Evolutionary conservation across 1,284 basidiomycete species (phyloP).

Genomic region (Austroboletus olivaceoglutinosus): DNA sequence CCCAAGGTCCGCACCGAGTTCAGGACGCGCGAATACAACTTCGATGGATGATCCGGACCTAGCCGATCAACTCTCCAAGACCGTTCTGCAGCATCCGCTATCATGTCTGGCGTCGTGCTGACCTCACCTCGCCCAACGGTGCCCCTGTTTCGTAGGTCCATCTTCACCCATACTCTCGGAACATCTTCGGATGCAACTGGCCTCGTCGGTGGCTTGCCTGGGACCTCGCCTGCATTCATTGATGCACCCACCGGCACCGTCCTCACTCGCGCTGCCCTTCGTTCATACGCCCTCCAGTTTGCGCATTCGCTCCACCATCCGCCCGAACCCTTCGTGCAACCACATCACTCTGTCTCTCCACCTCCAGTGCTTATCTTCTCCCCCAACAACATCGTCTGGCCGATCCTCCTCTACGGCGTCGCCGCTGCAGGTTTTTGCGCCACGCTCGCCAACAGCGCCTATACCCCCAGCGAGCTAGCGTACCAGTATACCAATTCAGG

Average conservation of each 20-base stretch:
- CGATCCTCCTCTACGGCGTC: conserved; percentile 55
- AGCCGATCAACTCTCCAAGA: too few species aligned
- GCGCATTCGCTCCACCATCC: conserved; percentile 48
- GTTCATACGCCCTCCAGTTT: conserved; percentile 39
- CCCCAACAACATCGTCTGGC: conserved; percentile 64
- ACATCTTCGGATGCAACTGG: conserved; percentile 25
- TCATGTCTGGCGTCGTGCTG: too few species aligned
- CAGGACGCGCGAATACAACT: too few species aligned
- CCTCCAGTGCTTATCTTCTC: conserved; percentile 50
- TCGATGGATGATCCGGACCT: too few species aligned
- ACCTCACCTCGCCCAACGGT: too few species aligned
- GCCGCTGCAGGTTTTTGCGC: conserved; percentile 54
- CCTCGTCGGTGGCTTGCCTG: conserved; percentile 44
- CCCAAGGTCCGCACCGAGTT: too few species aligned
- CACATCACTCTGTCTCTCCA: conserved; percentile 36
- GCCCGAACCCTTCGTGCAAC: conserved; percentile 21
- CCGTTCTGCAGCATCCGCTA: too few species aligned
- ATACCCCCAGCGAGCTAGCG: conserved; percentile 44
- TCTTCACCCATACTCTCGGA: conserved; percentile 54
- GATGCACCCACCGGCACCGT: conserved; percentile 60
- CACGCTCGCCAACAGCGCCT: conserved; percentile 47
- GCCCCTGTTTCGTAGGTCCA: conserved; percentile 36
- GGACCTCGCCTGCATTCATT: conserved; percentile 54
- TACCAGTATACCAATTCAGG: conserved; percentile 56
- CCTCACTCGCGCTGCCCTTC: conserved; percentile 55